Base-by-base conservation (phyloP, 495 filamentous ascomycete species). In the Aspergillus sclerotioniger region DNA sequence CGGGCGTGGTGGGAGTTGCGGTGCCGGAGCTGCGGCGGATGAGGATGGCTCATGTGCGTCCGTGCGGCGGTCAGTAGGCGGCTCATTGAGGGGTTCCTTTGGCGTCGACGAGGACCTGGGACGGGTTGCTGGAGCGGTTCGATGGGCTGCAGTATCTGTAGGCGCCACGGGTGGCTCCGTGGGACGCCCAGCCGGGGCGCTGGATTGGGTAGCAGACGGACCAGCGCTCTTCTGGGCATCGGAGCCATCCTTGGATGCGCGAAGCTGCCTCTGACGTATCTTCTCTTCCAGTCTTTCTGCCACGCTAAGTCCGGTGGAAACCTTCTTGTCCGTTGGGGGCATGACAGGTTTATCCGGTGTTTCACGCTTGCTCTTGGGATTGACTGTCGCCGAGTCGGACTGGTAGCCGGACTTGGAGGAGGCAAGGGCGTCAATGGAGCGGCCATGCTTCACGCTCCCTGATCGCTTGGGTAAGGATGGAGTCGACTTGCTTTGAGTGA, bases 381-480 rank as follows among this genome's bases (percentile, higher is more conserved):
- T 56, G 15, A 52, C 50, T 10, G 65, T 57, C 16, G 53, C 59
- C 12, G 68, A 68, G 51, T 74, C 70, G 21, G 71, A 73, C 6
- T 57, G 50, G 56, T 73, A 67, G 13, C 63, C 71, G 16, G 57
- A 56, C 8, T 20, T 63, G 17, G 46, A 47, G 17, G 46, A 47
- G 54, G 15, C 35, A 29, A 49, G 54, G 3, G 41, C 12, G 47
- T 31, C 7, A 31, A n/a, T 32, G 25, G 25, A 50, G 13, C 57
- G 46, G 56, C 37, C 37, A 41, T 41, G 35, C 25, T 62, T 54
- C 15, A 63, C 56, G 51, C 62, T 70, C 46, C 59, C 68, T 17
- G 70, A 64, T 25, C 67, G 63, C 37, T 63, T 59, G n/a, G 44
- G 33, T 6, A 48, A 48, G 12, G 61, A 50, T 3, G 56, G 19